phyloP scores from a whole-genome alignment of 2,329 filamentous ascomycete species.

The Paraconiothyrium brasiliense region DNA sequence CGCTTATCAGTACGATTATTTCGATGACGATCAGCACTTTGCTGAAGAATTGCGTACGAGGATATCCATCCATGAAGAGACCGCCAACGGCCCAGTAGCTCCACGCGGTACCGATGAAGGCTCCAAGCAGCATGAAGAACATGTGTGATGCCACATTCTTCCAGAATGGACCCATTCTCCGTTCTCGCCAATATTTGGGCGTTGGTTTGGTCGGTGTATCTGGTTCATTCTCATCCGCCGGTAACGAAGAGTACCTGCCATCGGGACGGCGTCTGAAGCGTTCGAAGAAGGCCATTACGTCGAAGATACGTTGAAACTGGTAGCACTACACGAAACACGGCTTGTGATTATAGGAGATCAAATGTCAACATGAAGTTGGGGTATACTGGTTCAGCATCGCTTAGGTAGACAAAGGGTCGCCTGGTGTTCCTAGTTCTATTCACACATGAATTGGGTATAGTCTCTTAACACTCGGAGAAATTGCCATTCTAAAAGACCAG shows the following conservation, averaged over 20 bases:
- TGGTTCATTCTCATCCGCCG: not conserved
- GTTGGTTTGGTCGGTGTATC: not conserved
- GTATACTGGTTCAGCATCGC: not conserved
- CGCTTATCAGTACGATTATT: not conserved
- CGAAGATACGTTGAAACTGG: not conserved
- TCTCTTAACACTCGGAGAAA: not conserved
- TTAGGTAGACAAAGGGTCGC: not conserved
- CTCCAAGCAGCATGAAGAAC: not conserved
- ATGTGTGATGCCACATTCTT: conserved; percentile 4
- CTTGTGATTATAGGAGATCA: not conserved
- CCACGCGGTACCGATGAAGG: not conserved
- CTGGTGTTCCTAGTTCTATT: not conserved
- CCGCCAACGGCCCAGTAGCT: not conserved
- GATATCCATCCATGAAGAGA: conserved; percentile 3
- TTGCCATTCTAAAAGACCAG: not conserved
- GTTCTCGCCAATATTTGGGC: not conserved
- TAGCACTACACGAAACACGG: not conserved
- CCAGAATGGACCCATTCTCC: not conserved
- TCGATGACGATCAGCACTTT: not conserved
- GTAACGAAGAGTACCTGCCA: not conserved
- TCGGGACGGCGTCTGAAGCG: conserved; percentile 5
- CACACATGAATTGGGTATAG: not conserved
- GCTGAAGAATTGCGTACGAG: not conserved
- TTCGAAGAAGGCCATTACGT: conserved; percentile 2
- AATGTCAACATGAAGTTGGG: not conserved